Evolutionary conservation across 352 stramenopile species (phyloP), one percentile per base, ranked within the genome.

Genomic region (Globisporangium rhizosaccharum): DNA sequence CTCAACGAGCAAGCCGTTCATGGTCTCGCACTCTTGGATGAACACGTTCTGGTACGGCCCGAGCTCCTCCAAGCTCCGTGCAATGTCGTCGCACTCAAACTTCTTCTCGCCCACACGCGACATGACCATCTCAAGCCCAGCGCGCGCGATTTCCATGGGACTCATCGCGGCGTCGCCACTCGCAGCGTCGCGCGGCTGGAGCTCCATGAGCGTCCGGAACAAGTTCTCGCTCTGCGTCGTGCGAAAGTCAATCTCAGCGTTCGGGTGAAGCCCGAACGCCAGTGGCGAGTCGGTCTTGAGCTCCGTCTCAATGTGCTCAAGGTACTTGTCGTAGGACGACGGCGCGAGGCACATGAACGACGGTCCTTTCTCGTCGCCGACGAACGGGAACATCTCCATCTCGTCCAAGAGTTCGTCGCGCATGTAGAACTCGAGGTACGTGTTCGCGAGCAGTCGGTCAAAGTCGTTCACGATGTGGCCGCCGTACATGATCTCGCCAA

Each of bases 381-480:
- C 90, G 65, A 98, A 99, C 23, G 96, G 96, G 73, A 98, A 99
- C 80, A 99, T 96, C 64, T 99, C 96, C 73, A 97, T 98, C 70
- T 99, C 96, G 65, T 99, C 96, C 37, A 99, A 70, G 48, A 99
- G 68, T 63, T 99, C 95, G 57, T 99, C 96, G 49, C 96, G 95
- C 92, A 99, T 98, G 86, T 97, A 98, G 63, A 97, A 98, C 59
- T 98, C 93, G n/a, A 99, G 79, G 76, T 99, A 99, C 53, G 95
- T 98, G 57, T 97, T 98, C 56, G 92, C 88, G 14, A 99, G 60
- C 25, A 98, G 68, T 26, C 92, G 79, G 59, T 98, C 94, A 59
- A 97, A 98, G 67, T 98, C 94, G 68, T 98, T 98, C 15, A 98
- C 92, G 71, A 98, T 98, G 70, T 98, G 92, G 0, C 93, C 94